Evolutionary conservation across 345 rosid genomes (phyloP).

Genomic region (Excoecaria agallocha): DNA sequence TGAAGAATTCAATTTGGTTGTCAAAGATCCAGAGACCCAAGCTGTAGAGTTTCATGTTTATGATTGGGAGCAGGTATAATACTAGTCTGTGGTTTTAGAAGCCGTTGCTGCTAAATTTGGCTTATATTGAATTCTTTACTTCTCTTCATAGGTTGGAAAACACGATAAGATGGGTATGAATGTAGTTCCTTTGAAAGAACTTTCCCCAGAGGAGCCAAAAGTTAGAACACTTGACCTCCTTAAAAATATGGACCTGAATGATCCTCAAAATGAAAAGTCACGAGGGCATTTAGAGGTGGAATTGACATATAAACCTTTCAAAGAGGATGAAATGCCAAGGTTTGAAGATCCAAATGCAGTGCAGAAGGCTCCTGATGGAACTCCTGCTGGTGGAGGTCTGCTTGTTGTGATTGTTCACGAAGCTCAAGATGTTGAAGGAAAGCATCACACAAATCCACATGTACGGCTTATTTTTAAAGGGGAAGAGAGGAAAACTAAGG

Average conservation of each 20-base stretch:
- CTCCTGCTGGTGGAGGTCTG: constrained; percentile 82
- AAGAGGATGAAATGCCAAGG: constrained; percentile 58
- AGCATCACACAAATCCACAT: constrained; percentile 84
- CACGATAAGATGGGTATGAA: constrained; percentile 90
- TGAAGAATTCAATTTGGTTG: constrained; percentile 67
- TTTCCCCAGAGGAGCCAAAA: constrained; percentile 65
- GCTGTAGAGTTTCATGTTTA: constrained; percentile 59
- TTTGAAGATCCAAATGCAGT: constrained; percentile 48
- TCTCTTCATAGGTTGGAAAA: constrained; percentile 63
- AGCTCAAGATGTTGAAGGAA: constrained; percentile 89
- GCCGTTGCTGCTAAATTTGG: background rate
- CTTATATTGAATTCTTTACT: constrained; percentile 5
- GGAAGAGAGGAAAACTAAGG: constrained; percentile 86
- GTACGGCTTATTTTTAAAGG: constrained; percentile 70
- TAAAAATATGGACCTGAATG: constrained; percentile 63
- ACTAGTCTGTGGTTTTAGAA: constrained; percentile 3
- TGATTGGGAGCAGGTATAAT: constrained; percentile 92
- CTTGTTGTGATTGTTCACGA: constrained; percentile 79
- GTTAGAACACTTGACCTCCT: constrained; percentile 61
- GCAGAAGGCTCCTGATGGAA: constrained; percentile 79
- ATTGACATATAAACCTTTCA: constrained; percentile 72
- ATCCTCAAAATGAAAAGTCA: constrained; percentile 56
- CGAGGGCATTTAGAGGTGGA: constrained; percentile 81
- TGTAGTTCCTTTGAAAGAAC: constrained; percentile 76
- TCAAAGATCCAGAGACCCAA: constrained; percentile 81